Base-by-base conservation (phyloP, 306 rosid species). In the Purshia tridentata region DNA sequence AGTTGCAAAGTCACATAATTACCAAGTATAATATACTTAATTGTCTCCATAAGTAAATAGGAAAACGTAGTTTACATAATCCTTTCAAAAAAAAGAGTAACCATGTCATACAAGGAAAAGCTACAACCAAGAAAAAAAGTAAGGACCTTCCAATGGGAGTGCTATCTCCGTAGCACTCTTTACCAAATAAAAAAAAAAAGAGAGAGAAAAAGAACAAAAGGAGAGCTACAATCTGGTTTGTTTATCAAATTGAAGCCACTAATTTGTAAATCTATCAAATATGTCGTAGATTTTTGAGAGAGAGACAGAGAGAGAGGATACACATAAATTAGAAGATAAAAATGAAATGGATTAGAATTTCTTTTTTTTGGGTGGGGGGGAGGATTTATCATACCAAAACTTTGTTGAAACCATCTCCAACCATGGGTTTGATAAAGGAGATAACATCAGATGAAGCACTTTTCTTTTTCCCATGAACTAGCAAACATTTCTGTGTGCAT, bases 401-500 rank as follows among this genome's bases (percentile, higher is more conserved):
- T 37, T 40, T 57, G 3, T 87, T 77, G 54, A 82, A 76, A 37
- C 41, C 55, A 49, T 67, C 73, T 9, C 80, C 86, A 51, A 80
- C 10, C 80, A 91, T 77, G 80, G 88, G 35, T 89, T 87, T 89
- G 88, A 88, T 85, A 82, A 91, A 91, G 19, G 91, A 84, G 41
- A 46, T 58, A 15, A 45, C 77, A 5, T 4, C 52, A 72, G 20
- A 40, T 48, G 83, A 49, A 6, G 73, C 69, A 0, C 37, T 77
- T 64, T 49, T 76, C 67, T 73, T 64, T 66, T 66, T 81, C 74
- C 68, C 54, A 67, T 91, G 93, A 69, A 80, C 14, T 57, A 65
- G 65, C 41, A 58, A 59, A 70, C 92, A 82, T 51, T 73, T 69
- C 52, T 50, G 77, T 20, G 78, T 78, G 81, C 89, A 91, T 6